Evolutionary conservation across 305 asterid genomes (phyloP).

Genomic region (Rubia peregrina): DNA sequence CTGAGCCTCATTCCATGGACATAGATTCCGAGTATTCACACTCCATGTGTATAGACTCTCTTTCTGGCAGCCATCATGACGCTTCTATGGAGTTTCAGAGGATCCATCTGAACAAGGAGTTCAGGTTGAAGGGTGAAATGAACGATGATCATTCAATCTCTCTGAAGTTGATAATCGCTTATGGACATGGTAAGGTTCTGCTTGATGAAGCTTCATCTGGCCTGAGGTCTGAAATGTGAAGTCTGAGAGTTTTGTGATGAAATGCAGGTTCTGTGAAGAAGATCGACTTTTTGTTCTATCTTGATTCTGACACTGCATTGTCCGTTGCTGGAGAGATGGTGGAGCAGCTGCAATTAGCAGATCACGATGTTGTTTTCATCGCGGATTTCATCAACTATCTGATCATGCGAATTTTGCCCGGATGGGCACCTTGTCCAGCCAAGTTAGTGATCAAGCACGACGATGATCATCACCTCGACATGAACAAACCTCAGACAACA

Average conservation of each 20-base stretch:
- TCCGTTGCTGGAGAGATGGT: constrained; percentile 79
- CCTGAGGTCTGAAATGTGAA: too few relatives aligned
- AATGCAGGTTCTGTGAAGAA: constrained; percentile 45
- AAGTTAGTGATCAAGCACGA: constrained; percentile 27
- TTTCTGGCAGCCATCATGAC: constrained; percentile 30
- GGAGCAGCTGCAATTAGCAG: constrained; percentile 53
- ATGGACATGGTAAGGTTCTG: constrained; percentile 32
- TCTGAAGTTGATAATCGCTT: constrained; percentile 46
- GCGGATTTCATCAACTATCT: constrained; percentile 65
- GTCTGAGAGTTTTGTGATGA: not conserved
- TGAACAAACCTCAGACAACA: constrained; percentile 14
- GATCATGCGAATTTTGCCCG: constrained; percentile 39
- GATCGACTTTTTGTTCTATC: constrained; percentile 56
- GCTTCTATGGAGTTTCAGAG: constrained; percentile 39
- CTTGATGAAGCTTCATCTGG: too few relatives aligned
- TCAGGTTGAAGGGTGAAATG: constrained; percentile 53
- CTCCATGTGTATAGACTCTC: constrained; percentile 35
- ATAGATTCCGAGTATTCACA: constrained; percentile 51
- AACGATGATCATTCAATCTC: constrained; percentile 47
- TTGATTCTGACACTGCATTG: constrained; percentile 59
- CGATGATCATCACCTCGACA: constrained; percentile 13
- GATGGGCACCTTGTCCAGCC: constrained; percentile 48
- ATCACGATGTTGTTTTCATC: constrained; percentile 60
- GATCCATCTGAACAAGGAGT: constrained; percentile 43
- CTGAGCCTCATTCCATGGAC: constrained; percentile 56